phyloP scores from a whole-genome alignment of 139 green algal species.

The Yamagishiella unicocca region DNA sequence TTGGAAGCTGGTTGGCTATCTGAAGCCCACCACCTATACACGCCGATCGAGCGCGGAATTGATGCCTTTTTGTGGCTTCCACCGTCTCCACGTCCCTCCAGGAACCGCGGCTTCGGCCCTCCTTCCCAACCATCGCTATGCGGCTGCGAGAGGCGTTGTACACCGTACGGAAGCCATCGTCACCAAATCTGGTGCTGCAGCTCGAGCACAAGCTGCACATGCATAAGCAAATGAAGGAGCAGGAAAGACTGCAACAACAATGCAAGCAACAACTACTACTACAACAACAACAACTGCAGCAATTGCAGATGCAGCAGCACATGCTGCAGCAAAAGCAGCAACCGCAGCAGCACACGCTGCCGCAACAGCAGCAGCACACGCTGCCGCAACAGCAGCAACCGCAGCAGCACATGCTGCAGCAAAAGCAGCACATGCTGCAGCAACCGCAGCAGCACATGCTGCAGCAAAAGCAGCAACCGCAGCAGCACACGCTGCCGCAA shows the following conservation, averaged over 20 bases:
- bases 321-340: background rate
- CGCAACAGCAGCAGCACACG: background rate
- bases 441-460: background rate
- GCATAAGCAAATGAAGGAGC: too few species aligned
- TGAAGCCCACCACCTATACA: too few species aligned
- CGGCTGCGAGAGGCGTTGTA: conserved; percentile 11
- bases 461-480: background rate
- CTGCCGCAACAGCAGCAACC: background rate
- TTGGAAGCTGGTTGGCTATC: too few species aligned
- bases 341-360: background rate
- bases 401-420: background rate
- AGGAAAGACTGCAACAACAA: background rate
- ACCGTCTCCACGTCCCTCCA: too few species aligned
- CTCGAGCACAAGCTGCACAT: background rate
- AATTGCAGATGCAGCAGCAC: background rate
- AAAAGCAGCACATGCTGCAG: background rate
- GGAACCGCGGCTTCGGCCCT: conserved; percentile 39
- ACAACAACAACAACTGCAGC: background rate
- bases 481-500: too few species aligned
- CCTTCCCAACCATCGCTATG: conserved; percentile 28
- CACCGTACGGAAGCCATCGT: too few species aligned
- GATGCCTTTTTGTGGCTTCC: too few species aligned
- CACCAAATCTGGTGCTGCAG: background rate
- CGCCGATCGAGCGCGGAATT: too few species aligned
- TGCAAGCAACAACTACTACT: background rate